A percentile compares a stretch with the other conserved stretches of the same genome.
These are phyloP conservation scores for Colletotrichum noveboracense DNA, from an alignment of 2,329 filamentous ascomycete species.

Conservation along the genomic window DNA sequence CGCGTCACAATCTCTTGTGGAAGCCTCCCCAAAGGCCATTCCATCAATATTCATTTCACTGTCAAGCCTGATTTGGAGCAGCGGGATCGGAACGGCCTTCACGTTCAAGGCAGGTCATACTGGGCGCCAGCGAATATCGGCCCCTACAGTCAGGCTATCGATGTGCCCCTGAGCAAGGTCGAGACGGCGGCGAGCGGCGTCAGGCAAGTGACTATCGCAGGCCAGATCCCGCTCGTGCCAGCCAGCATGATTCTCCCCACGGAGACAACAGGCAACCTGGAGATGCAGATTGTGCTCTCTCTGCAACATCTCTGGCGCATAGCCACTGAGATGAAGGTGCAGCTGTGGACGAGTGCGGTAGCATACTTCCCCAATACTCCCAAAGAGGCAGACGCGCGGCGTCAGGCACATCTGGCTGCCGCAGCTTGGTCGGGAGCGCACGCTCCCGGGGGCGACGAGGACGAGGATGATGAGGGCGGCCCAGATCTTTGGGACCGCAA, in stretches of 20 bases:
- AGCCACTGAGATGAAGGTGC: conserved; percentile 71
- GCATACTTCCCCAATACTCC: conserved; percentile 67
- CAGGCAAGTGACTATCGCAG: conserved; percentile 71
- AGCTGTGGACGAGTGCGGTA: conserved; percentile 77
- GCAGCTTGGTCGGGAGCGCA: conserved; percentile 47
- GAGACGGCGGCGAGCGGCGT: conserved; percentile 24
- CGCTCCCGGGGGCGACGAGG: conserved; percentile 54
- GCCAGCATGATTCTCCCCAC: conserved; percentile 72
- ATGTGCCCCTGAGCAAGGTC: conserved; percentile 40
- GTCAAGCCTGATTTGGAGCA: conserved; percentile 35
- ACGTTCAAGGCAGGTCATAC: conserved; percentile 93
- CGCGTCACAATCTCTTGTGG: conserved; percentile 85
- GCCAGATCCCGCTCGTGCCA: conserved; percentile 89
- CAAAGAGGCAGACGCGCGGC: conserved; percentile 30
- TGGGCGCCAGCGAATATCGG: conserved; percentile 99
- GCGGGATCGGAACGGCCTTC: conserved; percentile 65
- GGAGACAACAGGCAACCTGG: conserved; percentile 43
- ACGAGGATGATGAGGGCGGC: conserved; percentile 45
- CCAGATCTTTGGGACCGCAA: conserved; percentile 74
- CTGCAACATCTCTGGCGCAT: conserved; percentile 92
- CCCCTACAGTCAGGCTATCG: conserved; percentile 90
- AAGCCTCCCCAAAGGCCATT: conserved; percentile 64
- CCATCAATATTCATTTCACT: conserved; percentile 65
- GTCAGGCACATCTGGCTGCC: conserved; percentile 47
- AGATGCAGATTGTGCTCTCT: conserved; percentile 70